Evolutionary conservation across 495 filamentous ascomycete genomes (phyloP), one percentile per base, ranked within the genome.

Genomic region (Trichodelitschia bisporula): DNA sequence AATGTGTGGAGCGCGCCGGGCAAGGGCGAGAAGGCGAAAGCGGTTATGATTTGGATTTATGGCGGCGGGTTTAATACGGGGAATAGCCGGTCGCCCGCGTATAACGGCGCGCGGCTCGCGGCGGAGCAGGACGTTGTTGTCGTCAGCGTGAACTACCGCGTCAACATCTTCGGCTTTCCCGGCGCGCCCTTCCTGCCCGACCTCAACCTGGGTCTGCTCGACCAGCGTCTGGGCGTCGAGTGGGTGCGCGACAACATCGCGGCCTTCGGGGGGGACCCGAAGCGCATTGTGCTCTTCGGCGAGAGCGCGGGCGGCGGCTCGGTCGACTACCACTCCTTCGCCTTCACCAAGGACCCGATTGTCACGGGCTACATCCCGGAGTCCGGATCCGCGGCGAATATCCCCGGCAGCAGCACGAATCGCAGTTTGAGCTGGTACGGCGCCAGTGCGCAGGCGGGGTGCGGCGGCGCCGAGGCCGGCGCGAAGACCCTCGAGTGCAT

Each of bases 21-120:
- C 4, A 23, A 16, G 31, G 20, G 21, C 8, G 21, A 8, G 8
- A 8, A 12, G 21, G 12, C 8, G 21, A 25, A 25, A 12, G 8
- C 40, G 8, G 40, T 42, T 11, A 18, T 42, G 26, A 37, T 28
- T 30, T 42, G 40, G 40, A 40, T 42, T 17, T 42, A 40, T 28
- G 40, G 40, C 13, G 40, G 40, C 3, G 40, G 31, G 2, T 34
- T 27, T 15, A 34, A 28, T 18, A 37, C 37, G 28, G 40, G 40
- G 3, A 16, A 33, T 18, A 16, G 29, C 9, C 16, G 32, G 6
- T 29, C 19, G n/a, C 40, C 28, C 1, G 8, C 21, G 17, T 42
- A 42, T 23, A 35, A 39, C 18, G 40, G 40, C 1, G 21, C 33
- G 4, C 28, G 31, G 24, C 40, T 42, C 19, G 37, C 40, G 11